A percentile compares a stretch with the other conserved stretches of the same genome.
Conservation (phyloP, 1,284 basidiomycete species). For the Ceratobasidium sp. region DNA sequence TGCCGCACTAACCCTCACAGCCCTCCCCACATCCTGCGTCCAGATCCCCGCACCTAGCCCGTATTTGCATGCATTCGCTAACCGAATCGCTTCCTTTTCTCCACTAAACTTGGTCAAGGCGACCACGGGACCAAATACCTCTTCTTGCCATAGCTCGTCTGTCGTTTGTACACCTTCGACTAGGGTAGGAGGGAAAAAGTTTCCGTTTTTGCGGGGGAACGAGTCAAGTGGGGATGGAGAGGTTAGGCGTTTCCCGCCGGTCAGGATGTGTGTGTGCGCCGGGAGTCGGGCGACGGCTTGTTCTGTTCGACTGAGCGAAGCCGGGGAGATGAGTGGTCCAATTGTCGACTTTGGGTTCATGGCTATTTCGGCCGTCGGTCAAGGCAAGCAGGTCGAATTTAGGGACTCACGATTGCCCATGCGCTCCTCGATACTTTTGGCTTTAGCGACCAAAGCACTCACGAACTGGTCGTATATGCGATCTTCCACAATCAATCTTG, state of each 20-base stretch:
- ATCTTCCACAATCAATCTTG: conserved; percentile 73
- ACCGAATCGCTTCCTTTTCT: conserved; percentile 66
- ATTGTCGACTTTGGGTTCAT: conserved; percentile 71
- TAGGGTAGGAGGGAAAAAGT: conserved; percentile 79
- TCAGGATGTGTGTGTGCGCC: conserved; percentile 57
- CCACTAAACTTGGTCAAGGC: conserved; percentile 70
- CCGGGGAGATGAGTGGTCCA: conserved; percentile 74
- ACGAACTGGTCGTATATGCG: conserved; percentile 72
- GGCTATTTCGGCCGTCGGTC: conserved; percentile 53
- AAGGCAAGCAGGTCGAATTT: conserved; percentile 4
- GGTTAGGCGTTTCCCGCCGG: conserved; percentile 69
- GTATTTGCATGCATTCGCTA: conserved; percentile 79
- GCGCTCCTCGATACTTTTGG: conserved; percentile 62
- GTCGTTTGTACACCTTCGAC: conserved; percentile 62
- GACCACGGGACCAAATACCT: conserved; percentile 81
- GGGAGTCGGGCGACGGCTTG: conserved; percentile 57
- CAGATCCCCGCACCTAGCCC: conserved; percentile 82
- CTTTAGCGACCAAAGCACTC: conserved; percentile 64
- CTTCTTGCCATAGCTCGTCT: conserved; percentile 78
- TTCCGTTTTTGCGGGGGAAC: conserved; percentile 70
- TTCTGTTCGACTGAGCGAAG: conserved; percentile 69
- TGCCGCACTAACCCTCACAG: conserved; percentile 69
- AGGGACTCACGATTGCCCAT: conserved; percentile 75
- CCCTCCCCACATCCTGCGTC: conserved; percentile 73
- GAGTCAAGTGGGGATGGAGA: conserved; percentile 67